These are phyloP conservation scores for Epichloe baconii DNA, from an alignment of 2,329 filamentous ascomycete genomes.

Conservation along the genomic window DNA sequence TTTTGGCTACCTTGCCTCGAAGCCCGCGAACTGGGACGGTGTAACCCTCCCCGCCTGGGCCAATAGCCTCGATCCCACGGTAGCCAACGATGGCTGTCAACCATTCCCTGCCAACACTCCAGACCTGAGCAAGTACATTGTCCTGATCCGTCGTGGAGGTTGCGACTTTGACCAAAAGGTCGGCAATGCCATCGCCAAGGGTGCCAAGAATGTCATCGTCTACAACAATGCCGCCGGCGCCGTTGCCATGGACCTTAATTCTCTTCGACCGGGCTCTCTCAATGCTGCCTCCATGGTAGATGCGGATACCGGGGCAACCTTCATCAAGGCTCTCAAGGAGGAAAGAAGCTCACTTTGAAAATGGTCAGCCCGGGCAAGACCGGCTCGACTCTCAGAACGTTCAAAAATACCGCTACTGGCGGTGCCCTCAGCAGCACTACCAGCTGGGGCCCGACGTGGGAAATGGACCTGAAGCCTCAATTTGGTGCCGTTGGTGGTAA, in stretches of 20 bases:
- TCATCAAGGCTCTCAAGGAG: slow-evolving; percentile 28
- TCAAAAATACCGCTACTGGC: slow-evolving; percentile 21
- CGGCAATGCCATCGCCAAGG: slow-evolving; percentile 36
- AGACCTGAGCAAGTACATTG: slow-evolving; percentile 43
- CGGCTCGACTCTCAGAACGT: slow-evolving; percentile 18
- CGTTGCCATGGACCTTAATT: slow-evolving; percentile 18
- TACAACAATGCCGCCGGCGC: slow-evolving; percentile 40
- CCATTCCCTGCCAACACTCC: slow-evolving; percentile 39
- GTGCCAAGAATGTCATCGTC: slow-evolving; percentile 47
- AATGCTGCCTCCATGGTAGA: slow-evolving; percentile 29
- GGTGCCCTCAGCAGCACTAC: slow-evolving; percentile 40
- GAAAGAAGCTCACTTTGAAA: slow-evolving; percentile 28
- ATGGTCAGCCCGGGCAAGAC: slow-evolving; percentile 29
- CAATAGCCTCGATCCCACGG: slow-evolving; percentile 33
- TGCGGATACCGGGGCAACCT: slow-evolving; percentile 26
- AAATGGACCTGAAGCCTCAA: slow-evolving; percentile 43
- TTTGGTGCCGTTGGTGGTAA: slow-evolving; percentile 42
- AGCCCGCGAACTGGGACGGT: slow-evolving; percentile 28
- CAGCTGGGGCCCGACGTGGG: slow-evolving; percentile 49
- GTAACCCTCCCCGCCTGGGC: slow-evolving; percentile 37
- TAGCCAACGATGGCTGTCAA: slow-evolving; percentile 37
- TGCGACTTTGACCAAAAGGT: slow-evolving; percentile 44
- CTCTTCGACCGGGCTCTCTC: slow-evolving; percentile 15
- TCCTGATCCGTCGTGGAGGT: slow-evolving; percentile 45
- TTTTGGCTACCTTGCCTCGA: slow-evolving; percentile 32